phyloP scores from a whole-genome alignment of 371 early-diverging fungal species.

The Zychaea mexicana region DNA sequence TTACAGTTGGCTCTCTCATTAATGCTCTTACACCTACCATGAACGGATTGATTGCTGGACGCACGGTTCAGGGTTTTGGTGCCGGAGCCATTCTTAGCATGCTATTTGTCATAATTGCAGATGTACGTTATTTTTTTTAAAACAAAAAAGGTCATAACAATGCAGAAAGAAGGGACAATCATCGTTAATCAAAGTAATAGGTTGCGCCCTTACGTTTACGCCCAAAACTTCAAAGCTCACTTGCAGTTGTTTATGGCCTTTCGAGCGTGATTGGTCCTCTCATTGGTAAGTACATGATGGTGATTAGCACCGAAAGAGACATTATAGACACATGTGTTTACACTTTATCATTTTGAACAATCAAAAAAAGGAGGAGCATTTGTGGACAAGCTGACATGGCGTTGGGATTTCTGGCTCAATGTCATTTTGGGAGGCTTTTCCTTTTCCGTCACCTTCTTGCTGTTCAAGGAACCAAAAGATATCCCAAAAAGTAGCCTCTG shows the following conservation, averaged over 20 bases:
- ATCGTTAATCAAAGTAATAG: neutral
- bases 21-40: slow-evolving; percentile 58
- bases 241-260: slow-evolving; percentile 69
- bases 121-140: slow-evolving; percentile 26
- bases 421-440: slow-evolving; percentile 70
- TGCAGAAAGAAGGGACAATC: neutral
- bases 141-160: neutral
- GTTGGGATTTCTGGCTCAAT: slow-evolving; percentile 79
- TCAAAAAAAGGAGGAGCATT: slow-evolving; percentile 73
- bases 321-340: too few relatives aligned
- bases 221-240: slow-evolving; percentile 62
- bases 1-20: slow-evolving; percentile 56
- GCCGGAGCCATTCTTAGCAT: slow-evolving; percentile 71
- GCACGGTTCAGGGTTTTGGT: slow-evolving; percentile 74
- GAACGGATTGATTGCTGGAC: slow-evolving; percentile 65
- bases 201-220: slow-evolving; percentile 64
- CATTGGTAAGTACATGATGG: slow-evolving; percentile 35
- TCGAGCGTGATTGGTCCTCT: slow-evolving; percentile 74
- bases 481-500: slow-evolving; percentile 34
- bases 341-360: too few relatives aligned
- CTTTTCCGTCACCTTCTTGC: slow-evolving; percentile 47
- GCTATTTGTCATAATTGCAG: slow-evolving; percentile 79
- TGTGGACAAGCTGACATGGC: slow-evolving; percentile 64
- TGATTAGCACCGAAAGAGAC: too few relatives aligned
- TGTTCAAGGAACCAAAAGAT: slow-evolving; percentile 50